A percentile compares a stretch with the other conserved stretches of the same genome.
phyloP scores from a whole-genome alignment of 177 flowering plant species.

The Vitis hybrid region DNA sequence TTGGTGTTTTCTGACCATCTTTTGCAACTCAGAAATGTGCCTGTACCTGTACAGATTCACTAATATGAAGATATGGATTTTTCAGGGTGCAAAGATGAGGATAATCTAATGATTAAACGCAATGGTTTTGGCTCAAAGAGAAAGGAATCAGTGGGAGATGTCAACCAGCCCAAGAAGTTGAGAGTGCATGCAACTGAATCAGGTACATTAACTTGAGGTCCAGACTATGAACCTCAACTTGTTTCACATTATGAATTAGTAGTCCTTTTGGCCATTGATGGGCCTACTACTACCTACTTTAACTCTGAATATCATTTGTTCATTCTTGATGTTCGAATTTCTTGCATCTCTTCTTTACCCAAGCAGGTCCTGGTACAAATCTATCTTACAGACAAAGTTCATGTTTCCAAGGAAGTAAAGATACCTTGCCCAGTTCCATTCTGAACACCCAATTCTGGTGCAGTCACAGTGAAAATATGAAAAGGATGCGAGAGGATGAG shows the following conservation, averaged over 20 bases:
- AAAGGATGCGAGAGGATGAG: constrained; percentile 45
- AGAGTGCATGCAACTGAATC: constrained; percentile 22
- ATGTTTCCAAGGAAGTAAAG: constrained; percentile 12
- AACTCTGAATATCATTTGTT: neutral
- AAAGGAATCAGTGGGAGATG: constrained; percentile 27
- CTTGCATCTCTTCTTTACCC: neutral
- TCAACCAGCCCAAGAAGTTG: constrained; percentile 28
- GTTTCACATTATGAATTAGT: neutral
- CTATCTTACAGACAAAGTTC: neutral
- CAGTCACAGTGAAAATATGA: constrained; percentile 29
- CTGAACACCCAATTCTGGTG: constrained; percentile 14
- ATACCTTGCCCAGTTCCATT: neutral
- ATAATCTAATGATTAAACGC: neutral
- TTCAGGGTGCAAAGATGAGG: constrained; percentile 5
- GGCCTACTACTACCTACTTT: neutral
- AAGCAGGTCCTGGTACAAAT: neutral
- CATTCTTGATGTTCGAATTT: neutral
- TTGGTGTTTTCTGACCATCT: neutral
- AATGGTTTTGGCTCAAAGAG: constrained; percentile 29
- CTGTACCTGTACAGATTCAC: neutral
- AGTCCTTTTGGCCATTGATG: neutral
- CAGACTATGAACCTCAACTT: neutral
- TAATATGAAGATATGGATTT: neutral
- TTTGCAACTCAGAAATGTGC: neutral
- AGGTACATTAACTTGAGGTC: constrained; percentile 11